A percentile compares a stretch with the other conserved stretches of the same genome.
These are phyloP conservation scores for Verticillium nubilum DNA, from an alignment of 2,329 filamentous ascomycete genomes.

Conservation along the genomic window DNA sequence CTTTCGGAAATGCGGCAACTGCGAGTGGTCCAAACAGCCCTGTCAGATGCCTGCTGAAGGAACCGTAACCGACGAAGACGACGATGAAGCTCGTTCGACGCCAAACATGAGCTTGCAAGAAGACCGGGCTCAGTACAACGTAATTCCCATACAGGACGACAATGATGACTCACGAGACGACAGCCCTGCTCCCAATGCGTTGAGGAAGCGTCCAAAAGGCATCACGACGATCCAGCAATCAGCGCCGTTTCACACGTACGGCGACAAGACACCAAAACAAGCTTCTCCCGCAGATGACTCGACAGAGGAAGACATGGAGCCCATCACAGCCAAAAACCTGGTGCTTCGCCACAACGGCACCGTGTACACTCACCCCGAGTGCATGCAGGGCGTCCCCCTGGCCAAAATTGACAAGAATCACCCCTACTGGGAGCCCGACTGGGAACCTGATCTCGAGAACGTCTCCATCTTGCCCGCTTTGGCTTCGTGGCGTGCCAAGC, in stretches of 20 bases:
- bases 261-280: not conserved
- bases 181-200: not conserved
- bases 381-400: constrained; percentile 47
- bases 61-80: not conserved
- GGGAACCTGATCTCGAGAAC: constrained; percentile 37
- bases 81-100: not conserved
- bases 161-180: not conserved
- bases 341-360: constrained; percentile 41
- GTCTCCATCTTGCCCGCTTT: constrained; percentile 12
- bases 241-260: not conserved
- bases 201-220: constrained; percentile 2
- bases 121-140: not conserved
- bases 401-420: constrained; percentile 43
- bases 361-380: constrained; percentile 43
- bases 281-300: not conserved
- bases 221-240: not conserved
- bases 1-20: constrained; percentile 45
- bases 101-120: not conserved
- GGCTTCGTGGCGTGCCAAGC: constrained; percentile 38
- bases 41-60: constrained; percentile 13
- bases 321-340: constrained; percentile 37
- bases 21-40: constrained; percentile 40
- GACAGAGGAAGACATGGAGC: constrained; percentile 3
- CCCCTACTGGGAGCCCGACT: constrained; percentile 51
- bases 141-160: not conserved